Conservation (phyloP, 805 yeast species). For the Ascoidea tarda region DNA sequence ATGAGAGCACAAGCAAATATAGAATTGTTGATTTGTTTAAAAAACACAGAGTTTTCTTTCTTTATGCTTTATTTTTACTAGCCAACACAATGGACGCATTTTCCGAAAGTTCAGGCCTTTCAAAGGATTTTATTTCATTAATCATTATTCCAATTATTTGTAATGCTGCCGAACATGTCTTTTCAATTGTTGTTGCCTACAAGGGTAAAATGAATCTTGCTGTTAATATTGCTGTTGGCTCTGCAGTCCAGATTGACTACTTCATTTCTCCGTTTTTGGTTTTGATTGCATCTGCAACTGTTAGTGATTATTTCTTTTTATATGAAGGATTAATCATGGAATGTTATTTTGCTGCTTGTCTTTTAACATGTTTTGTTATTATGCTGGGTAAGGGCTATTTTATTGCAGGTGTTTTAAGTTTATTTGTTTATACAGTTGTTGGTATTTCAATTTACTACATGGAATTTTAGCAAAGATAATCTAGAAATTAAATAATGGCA, state of each 20-base stretch:
- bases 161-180: conserved; percentile 10
- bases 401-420: conserved; percentile 5
- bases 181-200: conserved; percentile 8
- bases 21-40: conserved; percentile 16
- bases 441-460: conserved; percentile 4
- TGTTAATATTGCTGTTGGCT: conserved; percentile 8
- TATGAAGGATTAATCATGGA: conserved; percentile 6
- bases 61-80: conserved; percentile 4
- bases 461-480: neutral
- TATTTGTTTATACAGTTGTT: conserved; percentile 1
- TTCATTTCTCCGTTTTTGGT: conserved; percentile 9
- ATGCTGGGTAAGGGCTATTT: conserved; percentile 7
- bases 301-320: conserved; percentile 6
- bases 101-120: conserved; percentile 5
- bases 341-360: conserved; percentile 3
- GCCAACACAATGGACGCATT: conserved; percentile 5
- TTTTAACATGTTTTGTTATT: conserved; percentile 7
- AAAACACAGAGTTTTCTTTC: neutral
- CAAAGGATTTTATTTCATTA: conserved; percentile 8
- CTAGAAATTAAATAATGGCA: too few relatives aligned
- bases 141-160: conserved; percentile 8
- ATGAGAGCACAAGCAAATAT: neutral
- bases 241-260: conserved; percentile 9
- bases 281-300: conserved; percentile 4
- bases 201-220: conserved; percentile 9